Conservation (phyloP, 352 stramenopile genomes). For the Pythium apleroticum region DNA sequence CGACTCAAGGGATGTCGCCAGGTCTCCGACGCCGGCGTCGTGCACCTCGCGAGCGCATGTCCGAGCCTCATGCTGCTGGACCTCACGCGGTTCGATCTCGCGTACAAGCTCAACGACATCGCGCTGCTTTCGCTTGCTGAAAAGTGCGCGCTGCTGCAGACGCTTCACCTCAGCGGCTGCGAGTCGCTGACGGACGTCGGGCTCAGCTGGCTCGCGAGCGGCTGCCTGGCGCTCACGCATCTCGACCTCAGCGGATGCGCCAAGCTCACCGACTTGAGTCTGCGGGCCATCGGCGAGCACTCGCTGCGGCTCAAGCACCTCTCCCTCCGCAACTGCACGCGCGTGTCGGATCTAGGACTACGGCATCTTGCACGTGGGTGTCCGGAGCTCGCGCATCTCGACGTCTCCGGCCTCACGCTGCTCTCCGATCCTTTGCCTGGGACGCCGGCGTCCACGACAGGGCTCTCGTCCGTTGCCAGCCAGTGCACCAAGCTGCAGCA, state of each 20-base stretch:
- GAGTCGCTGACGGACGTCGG: conserved; percentile 92
- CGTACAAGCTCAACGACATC: conserved; percentile 92
- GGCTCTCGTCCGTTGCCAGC: conserved; percentile 35
- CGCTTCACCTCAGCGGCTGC: conserved; percentile 75
- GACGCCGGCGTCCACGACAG: background rate
- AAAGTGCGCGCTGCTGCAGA: conserved; percentile 52
- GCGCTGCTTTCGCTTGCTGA: conserved; percentile 80
- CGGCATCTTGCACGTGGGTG: conserved; percentile 48
- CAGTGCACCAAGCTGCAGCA: conserved; percentile 40
- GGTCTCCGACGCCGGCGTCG: conserved; percentile 83
- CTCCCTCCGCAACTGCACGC: conserved; percentile 43
- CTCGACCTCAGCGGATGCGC: conserved; percentile 82
- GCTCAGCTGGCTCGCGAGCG: conserved; percentile 86
- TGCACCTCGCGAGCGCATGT: conserved; percentile 70
- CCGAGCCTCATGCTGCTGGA: conserved; percentile 72
- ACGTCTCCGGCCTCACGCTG: conserved; percentile 41
- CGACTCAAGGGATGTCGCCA: conserved; percentile 84
- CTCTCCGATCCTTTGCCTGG: conserved; percentile 30
- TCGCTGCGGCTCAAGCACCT: conserved; percentile 56
- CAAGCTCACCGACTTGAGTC: conserved; percentile 88
- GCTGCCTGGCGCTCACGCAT: conserved; percentile 76
- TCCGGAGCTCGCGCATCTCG: conserved; percentile 42
- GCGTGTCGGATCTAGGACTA: conserved; percentile 58
- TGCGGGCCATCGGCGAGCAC: conserved; percentile 84
- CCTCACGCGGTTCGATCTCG: conserved; percentile 83